These are phyloP conservation scores for Venustampulla echinocandica DNA, from an alignment of 495 filamentous ascomycete genomes.

Conservation along the genomic window DNA sequence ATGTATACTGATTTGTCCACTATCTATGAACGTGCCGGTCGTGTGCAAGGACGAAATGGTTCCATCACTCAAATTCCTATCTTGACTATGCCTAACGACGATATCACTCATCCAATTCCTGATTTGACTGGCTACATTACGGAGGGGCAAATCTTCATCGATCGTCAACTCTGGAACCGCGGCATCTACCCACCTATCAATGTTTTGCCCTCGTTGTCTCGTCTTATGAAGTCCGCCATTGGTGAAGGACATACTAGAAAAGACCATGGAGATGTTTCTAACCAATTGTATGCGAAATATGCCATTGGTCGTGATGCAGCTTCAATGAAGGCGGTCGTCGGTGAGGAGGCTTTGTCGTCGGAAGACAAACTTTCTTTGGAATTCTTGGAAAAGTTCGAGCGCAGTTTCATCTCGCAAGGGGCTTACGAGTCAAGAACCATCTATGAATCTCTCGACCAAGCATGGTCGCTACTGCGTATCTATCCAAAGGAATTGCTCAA, in stretches of 20 bases:
- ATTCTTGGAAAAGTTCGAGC: constrained; percentile 97
- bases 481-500: constrained; percentile 97
- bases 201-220: constrained; percentile 94
- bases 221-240: constrained; percentile 99
- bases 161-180: constrained; percentile 90
- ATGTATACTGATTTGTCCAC: constrained; percentile 99
- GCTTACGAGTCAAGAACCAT: constrained; percentile 86
- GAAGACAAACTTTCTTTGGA: constrained; percentile 98
- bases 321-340: constrained; percentile 98
- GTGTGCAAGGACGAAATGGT: constrained; percentile 93
- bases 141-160: constrained; percentile 96
- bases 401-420: constrained; percentile 82
- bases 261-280: constrained; percentile 97
- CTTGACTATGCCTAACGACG: constrained; percentile 98
- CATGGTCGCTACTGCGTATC: constrained; percentile 91
- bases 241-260: constrained; percentile 91
- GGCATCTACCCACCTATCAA: constrained; percentile 98
- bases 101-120: constrained; percentile 99
- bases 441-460: constrained; percentile 85
- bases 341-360: constrained; percentile 87
- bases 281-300: constrained; percentile 99
- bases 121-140: constrained; percentile 99
- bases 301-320: constrained; percentile 97
- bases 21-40: constrained; percentile 98
- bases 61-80: constrained; percentile 99